phyloP scores from a whole-genome alignment of 2,329 filamentous ascomycete genomes.

The Sporothrix dimorphospora region DNA sequence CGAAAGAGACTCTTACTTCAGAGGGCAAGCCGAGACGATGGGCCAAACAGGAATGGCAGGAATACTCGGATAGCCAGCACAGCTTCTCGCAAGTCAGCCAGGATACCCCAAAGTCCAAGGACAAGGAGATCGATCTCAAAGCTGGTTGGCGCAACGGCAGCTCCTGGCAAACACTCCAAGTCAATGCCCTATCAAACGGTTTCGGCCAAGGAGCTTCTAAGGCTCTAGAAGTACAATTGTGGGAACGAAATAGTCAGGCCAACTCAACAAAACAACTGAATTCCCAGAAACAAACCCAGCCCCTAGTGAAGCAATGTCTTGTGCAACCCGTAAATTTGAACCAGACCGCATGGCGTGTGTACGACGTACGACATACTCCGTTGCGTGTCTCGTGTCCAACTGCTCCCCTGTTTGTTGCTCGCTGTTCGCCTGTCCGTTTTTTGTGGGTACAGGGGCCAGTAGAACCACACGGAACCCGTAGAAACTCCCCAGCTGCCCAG shows the following conservation, averaged over 20 bases:
- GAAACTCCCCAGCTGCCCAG: background rate
- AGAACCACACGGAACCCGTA: conserved; percentile 16
- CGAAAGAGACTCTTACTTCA: no score
- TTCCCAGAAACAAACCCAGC: no score
- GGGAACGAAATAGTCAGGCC: background rate
- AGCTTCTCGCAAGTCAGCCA: background rate
- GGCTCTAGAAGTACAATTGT: background rate
- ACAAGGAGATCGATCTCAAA: background rate
- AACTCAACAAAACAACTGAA: background rate
- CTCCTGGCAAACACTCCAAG: background rate
- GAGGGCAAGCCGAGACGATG: no score
- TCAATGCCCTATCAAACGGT: background rate
- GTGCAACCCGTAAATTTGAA: background rate
- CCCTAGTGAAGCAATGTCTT: background rate
- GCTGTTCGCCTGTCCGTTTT: background rate
- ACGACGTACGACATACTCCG: no score
- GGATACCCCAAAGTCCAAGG: background rate
- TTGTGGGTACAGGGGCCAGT: conserved; percentile 23
- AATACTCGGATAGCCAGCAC: no score
- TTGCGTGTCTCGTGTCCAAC: background rate
- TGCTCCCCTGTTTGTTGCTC: background rate
- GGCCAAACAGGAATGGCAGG: no score
- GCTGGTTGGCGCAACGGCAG: no score
- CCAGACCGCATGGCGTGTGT: background rate
- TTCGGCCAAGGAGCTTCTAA: background rate